Conservation (phyloP, 768 basidiomycete species). For the Pleurotus citrinopileatus region DNA sequence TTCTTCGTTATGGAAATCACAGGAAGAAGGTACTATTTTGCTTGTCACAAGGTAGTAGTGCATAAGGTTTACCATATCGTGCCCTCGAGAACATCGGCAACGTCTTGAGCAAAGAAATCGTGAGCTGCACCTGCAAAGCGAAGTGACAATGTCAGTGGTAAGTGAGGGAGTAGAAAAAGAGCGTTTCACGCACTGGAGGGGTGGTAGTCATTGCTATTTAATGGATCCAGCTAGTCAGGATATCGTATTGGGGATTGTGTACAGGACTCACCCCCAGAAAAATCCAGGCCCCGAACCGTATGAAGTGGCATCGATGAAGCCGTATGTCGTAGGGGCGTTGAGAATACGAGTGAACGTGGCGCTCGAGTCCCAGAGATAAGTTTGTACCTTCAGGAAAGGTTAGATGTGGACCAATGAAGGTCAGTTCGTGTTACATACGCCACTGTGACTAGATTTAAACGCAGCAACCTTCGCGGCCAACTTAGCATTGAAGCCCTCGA, state of each 20-base stretch:
- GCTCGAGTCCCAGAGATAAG: slow-evolving; percentile 50
- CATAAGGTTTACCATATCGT: slow-evolving; percentile 22
- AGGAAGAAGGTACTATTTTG: too few relatives aligned
- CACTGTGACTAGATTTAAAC: slow-evolving; percentile 42
- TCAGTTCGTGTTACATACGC: slow-evolving; percentile 35
- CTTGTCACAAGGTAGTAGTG: too few relatives aligned
- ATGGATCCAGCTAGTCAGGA: too few relatives aligned
- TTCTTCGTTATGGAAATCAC: too few relatives aligned
- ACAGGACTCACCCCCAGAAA: slow-evolving; percentile 51
- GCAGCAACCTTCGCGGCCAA: slow-evolving; percentile 35
- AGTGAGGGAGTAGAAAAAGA: not conserved
- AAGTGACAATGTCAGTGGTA: slow-evolving; percentile 1
- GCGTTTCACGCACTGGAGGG: slow-evolving; percentile 43
- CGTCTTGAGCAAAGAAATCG: slow-evolving; percentile 30
- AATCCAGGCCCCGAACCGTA: slow-evolving; percentile 38
- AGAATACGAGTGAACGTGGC: slow-evolving; percentile 49
- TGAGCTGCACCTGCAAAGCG: slow-evolving; percentile 34
- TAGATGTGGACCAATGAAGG: not conserved
- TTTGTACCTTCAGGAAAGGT: slow-evolving; percentile 33
- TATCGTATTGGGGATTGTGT: too few relatives aligned
- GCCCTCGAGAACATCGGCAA: slow-evolving; percentile 22
- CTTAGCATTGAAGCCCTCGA: slow-evolving; percentile 49
- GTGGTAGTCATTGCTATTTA: slow-evolving; percentile 54
- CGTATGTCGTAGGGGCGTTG: slow-evolving; percentile 45
- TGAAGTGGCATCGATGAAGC: slow-evolving; percentile 51